Percentiles rank a stretch among this genome's conserved stretches.
phyloP scores from a whole-genome alignment of 2,329 filamentous ascomycete genomes.

The Pseudogymnoascus sp. region DNA sequence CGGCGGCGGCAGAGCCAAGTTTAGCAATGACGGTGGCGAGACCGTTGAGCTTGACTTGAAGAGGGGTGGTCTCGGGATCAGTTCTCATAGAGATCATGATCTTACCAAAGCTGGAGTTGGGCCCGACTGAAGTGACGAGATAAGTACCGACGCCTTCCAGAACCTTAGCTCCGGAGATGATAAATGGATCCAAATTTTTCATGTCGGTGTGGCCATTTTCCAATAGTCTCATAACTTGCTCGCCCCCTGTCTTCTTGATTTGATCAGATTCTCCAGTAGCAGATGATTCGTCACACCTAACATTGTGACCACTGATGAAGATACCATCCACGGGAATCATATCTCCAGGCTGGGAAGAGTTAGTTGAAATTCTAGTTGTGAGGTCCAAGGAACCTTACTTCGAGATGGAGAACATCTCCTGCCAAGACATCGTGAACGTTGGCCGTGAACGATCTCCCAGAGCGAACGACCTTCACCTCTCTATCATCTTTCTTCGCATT shows the following conservation, averaged over 20 bases:
- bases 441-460: constrained; percentile 61
- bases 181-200: constrained; percentile 68
- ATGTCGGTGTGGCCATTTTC: constrained; percentile 49
- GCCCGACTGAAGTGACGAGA: constrained; percentile 67
- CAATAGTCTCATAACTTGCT: constrained; percentile 57
- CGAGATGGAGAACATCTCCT: constrained; percentile 65
- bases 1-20: constrained; percentile 61
- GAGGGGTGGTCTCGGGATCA: constrained; percentile 67
- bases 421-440: constrained; percentile 65
- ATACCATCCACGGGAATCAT: constrained; percentile 65
- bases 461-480: constrained; percentile 65
- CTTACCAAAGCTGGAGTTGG: constrained; percentile 68
- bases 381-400: constrained; percentile 48
- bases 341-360: constrained; percentile 50
- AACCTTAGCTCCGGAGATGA: constrained; percentile 71
- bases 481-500: constrained; percentile 75
- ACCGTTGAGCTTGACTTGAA: constrained; percentile 70
- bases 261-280: constrained; percentile 70
- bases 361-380: constrained; percentile 42
- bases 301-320: constrained; percentile 56
- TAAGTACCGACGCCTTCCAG: constrained; percentile 70
- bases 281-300: constrained; percentile 67
- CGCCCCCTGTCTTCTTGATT: constrained; percentile 57
- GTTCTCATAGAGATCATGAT: constrained; percentile 72
- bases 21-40: constrained; percentile 74